phyloP scores from a whole-genome alignment of 768 basidiomycete species.

The Kwoniella pini region DNA sequence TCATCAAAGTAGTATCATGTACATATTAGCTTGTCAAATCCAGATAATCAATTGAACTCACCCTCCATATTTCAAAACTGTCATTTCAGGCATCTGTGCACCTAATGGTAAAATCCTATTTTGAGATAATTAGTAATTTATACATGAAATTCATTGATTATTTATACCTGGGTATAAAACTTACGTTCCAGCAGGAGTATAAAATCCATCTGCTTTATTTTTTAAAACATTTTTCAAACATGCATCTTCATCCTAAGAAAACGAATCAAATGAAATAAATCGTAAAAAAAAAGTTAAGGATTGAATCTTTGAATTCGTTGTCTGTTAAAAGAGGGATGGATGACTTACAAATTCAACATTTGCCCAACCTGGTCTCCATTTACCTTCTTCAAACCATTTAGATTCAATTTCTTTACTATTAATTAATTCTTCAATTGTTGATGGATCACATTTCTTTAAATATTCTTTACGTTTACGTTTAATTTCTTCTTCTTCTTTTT shows the following conservation, averaged over 20 bases:
- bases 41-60: conserved; percentile 3
- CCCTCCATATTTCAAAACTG: conserved; percentile 53
- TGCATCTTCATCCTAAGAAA: conserved; percentile 40
- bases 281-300: neutral
- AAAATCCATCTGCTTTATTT: conserved; percentile 43
- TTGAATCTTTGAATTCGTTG: neutral
- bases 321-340: neutral
- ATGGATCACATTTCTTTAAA: conserved; percentile 31
- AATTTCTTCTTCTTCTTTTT: conserved; percentile 26
- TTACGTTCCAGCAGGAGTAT: conserved; percentile 46
- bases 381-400: conserved; percentile 32
- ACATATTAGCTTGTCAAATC: no score
- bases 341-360: conserved; percentile 46
- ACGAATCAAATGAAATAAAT: no score
- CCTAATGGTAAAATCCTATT: conserved; percentile 48
- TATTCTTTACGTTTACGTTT: conserved; percentile 30
- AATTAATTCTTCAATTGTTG: conserved; percentile 34
- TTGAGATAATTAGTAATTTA: neutral
- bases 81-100: conserved; percentile 48
- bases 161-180: no score
- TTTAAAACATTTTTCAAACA: conserved; percentile 46
- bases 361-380: conserved; percentile 49
- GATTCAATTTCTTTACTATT: conserved; percentile 27
- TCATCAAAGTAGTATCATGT: neutral
- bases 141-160: no score